Percentiles rank a stretch among this genome's conserved stretches.
These are phyloP conservation scores for Cicer bijugum DNA, from an alignment of 306 rosid species.

Conservation along the genomic window DNA sequence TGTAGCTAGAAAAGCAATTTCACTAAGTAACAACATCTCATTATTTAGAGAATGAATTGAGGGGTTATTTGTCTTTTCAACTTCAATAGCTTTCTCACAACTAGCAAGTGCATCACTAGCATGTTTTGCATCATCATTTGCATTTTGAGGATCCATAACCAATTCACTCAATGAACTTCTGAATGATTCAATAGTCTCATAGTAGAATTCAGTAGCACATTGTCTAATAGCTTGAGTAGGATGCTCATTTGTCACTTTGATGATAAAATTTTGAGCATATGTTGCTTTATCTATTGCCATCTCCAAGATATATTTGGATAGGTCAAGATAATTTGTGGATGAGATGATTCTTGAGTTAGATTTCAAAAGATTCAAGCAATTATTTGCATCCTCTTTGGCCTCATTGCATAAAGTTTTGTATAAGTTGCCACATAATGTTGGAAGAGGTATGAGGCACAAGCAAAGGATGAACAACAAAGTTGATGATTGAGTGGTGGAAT, in stretches of 20 bases:
- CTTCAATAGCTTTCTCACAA: not conserved
- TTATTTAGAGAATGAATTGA: not conserved
- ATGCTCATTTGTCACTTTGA: not conserved
- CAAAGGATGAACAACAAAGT: not conserved
- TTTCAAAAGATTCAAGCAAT: not conserved
- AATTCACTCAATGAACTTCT: not conserved
- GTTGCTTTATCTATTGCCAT: not conserved
- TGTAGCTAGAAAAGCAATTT: not conserved
- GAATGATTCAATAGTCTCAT: not conserved
- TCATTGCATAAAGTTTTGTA: constrained; percentile 12
- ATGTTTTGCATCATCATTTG: not conserved
- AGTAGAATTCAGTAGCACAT: not conserved
- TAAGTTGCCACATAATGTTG: not conserved
- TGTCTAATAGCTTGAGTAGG: not conserved
- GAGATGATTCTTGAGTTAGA: not conserved
- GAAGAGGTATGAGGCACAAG: not conserved
- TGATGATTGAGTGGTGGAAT: not conserved
- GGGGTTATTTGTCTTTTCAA: not conserved
- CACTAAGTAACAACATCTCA: not conserved
- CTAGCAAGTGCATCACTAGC: not conserved
- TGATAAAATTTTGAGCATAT: not conserved
- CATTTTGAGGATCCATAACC: not conserved
- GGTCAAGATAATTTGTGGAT: not conserved
- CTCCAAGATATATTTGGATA: not conserved
- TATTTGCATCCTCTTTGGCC: not conserved